Base-by-base conservation (phyloP, 2,329 filamentous ascomycete species). In the Botrytis squamosa region DNA sequence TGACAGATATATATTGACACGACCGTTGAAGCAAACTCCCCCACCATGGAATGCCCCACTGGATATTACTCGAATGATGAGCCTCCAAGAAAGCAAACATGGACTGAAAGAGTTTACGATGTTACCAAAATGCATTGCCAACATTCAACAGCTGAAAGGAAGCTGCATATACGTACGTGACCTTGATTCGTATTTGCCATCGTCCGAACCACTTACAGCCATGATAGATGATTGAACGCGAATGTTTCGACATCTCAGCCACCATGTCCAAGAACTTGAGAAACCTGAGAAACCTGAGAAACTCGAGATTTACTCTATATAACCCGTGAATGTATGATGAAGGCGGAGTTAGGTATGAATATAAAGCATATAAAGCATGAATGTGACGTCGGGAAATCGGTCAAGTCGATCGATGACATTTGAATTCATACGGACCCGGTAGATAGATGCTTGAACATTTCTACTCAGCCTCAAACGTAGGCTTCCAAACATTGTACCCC, bases 391-490 rank as follows among this genome's bases (percentile, higher is more conserved):
- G 33, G 52, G 2, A 40, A 18, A 60, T 38, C 10, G 59, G 36
- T 4, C 9, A 63, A 42, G 6, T 29, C 38, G 22, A n/a, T 42
- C 25, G 25, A 63, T 63, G 60, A 12, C 25, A 42, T 63, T 20
- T 20, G n/a, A 55, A 55, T 18, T 18, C 52, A 55, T 8, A 29
- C 52, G 44, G 44, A 46, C 44, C 44, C 44, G n/a, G n/a, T 18
- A 55, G 52, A 29, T 18, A 55, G 52, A 29, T 55, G 52, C 52
- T 55, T 55, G 52, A 29, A n/a, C 52, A 29, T 55, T 29, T 55
- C 33, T 63, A 65, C 42, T 65, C 63, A 65, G 63, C 63, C 63
- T 65, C 63, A 36, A 65, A 57, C n/a, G 16, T 64, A 42, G 59
- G 36, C 33, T 62, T 40, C 10, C 25, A 14, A 40, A 40, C 10